Evolutionary conservation across 2,329 filamentous ascomycete species (phyloP).

Genomic region (Chrysoporthe deuterocubensis): DNA sequence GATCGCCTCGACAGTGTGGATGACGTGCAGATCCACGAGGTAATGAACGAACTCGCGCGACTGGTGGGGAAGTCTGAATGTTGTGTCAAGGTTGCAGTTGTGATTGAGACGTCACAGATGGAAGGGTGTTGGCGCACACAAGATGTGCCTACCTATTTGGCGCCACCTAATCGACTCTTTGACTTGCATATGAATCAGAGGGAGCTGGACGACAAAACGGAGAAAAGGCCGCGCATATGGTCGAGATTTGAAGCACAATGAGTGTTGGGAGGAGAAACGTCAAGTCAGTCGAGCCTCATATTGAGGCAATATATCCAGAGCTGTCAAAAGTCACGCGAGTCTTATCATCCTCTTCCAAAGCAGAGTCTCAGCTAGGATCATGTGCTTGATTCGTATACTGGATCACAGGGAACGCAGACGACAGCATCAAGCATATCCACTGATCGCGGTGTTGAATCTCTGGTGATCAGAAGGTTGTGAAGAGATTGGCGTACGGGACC

Average conservation of each 20-base stretch:
- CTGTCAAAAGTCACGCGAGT: background rate
- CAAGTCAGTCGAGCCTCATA: background rate
- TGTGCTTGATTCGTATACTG: too few species aligned
- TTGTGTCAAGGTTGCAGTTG: slow-evolving; percentile 11
- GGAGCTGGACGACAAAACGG: background rate
- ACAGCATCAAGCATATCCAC: too few species aligned
- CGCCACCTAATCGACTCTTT: slow-evolving; percentile 4
- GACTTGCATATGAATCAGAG: slow-evolving; percentile 15
- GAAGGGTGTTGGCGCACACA: slow-evolving; percentile 1
- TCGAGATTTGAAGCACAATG: background rate
- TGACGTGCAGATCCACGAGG: slow-evolving; percentile 6
- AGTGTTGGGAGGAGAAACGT: background rate
- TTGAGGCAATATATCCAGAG: background rate
- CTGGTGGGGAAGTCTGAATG: background rate
- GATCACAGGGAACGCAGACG: too few species aligned
- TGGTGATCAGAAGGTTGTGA: too few species aligned
- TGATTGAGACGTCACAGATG: slow-evolving; percentile 10
- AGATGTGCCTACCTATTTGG: slow-evolving; percentile 6
- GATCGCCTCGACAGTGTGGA: slow-evolving; percentile 11
- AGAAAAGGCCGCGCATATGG: slow-evolving; percentile 3
- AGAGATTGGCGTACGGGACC: too few species aligned
- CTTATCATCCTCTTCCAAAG: background rate
- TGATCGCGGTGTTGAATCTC: too few species aligned
- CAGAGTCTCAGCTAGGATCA: background rate
- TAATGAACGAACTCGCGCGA: background rate